Base-by-base conservation (phyloP, 2,329 filamentous ascomycete genomes). In the Diplodia mutila region DNA sequence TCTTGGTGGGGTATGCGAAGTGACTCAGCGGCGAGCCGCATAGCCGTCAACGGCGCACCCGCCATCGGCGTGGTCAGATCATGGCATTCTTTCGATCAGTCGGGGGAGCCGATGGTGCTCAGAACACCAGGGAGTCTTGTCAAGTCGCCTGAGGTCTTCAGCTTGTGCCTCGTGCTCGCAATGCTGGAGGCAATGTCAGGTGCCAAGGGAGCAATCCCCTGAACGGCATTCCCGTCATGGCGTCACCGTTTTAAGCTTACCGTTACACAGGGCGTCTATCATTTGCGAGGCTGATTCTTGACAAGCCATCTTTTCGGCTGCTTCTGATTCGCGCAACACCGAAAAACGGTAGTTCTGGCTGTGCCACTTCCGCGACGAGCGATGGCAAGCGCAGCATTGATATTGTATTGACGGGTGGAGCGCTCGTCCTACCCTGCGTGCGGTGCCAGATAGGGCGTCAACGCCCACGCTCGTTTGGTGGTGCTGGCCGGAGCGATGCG, bases 181-280 rank as follows among this genome's bases (percentile, higher is more conserved):
- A 9, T 32, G 46, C n/a, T 25, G 59, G 14, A n/a, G 46, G 46
- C 29, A 37, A 21, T 63, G 59, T 1, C 42, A 63, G 42, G 29
- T 32, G 64, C 64, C 64, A 66, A 66, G 64, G 23, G 8, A 21
- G 29, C 32, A 25, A 37, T 66, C 54, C 64, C 64, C 64, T 51
- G 53, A 57, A 49, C 64, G 64, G 64, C 27, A 42, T 57, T 57
- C 64, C 53, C 64, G 64, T 57, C 46, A 29, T 66, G 64, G 64
- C 64, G 64, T 57, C 53, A 63, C 42, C 59, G 49, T 63, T 63
- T 37, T 63, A 37, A 63, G 27, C 46, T 63, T 51, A 39, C 59
- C 27, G 59, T 63, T 48, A 27, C 59, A 63, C 59, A 63, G 23
- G 46, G 59, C 59, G 59, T 14, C 59, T 37, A 61, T 49, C 42